Base-by-base conservation (phyloP, 1,284 basidiomycete species). In the Tremellales sp. region DNA sequence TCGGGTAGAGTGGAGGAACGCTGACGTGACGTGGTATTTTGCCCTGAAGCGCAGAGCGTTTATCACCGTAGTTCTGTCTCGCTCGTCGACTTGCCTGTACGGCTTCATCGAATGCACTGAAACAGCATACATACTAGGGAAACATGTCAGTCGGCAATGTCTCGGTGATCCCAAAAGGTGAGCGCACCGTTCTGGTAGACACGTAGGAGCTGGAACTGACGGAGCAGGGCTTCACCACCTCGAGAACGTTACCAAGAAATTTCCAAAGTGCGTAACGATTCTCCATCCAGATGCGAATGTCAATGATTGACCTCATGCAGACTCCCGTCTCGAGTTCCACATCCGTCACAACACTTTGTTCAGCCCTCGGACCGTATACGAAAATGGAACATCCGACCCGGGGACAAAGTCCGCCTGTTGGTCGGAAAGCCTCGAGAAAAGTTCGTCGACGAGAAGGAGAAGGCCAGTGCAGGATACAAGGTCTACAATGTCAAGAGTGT, bases 301-400 rank as follows among this genome's bases (percentile, higher is more conserved):
- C 33, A 36, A 36, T 36, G 15, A 17, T 17, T 36, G 13, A 36
- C 13, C 6, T 6, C n/a, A n/a, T 13, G 15, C 49, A 65, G 58
- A 47, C 58, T 62, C 45, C 67, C 67, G 17, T 56, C 60, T 6
- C 57, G 68, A 29, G 53, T 65, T 3, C 60, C 61, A n/a, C 57
- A 61, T 23, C 58, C 57, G n/a, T 50, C 62, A 7, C 57, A 48
- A 13, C 51, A 51, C 19, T 73, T 54, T 27, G 64, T 70, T 13
- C 58, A 60, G 45, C 64, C 62, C 4, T 40, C 49, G 17, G 59
- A 68, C 48, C 58, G 72, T 33, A 58, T 74, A 22, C 49, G 52
- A 42, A 60, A 62, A 50, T 74, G 69, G 69, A 74, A 74, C 52
- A 61, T 74, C 37, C 52, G 62, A 23, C 62, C 64, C 12, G 70